Evolutionary conservation across 108 stramenopile genomes (phyloP).

Genomic region (Skeletonema potamos): DNA sequence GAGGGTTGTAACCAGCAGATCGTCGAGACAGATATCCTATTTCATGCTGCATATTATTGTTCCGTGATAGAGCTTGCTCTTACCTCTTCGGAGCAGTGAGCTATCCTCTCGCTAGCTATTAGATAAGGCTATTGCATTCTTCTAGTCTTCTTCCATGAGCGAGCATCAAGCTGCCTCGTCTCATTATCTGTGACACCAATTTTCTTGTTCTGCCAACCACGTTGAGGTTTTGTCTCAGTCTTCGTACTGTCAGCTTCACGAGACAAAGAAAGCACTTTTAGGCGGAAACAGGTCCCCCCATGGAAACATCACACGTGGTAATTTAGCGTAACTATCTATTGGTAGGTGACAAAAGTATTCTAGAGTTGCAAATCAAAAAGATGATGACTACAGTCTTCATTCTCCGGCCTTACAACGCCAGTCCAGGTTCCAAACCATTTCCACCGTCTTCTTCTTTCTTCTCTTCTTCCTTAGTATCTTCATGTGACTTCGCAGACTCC

Average conservation of each 20-base stretch:
- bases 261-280: neutral
- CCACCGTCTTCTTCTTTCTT: slow-evolving; percentile 36
- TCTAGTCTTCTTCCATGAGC: no score
- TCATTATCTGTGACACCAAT: neutral
- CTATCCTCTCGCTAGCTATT: no score
- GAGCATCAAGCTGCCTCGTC: no score
- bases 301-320: no score
- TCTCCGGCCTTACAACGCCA: slow-evolving; percentile 19
- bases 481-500: slow-evolving; percentile 27
- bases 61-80: no score
- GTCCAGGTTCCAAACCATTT: slow-evolving; percentile 37
- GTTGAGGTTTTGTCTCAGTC: neutral
- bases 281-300: no score
- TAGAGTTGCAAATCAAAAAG: neutral
- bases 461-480: slow-evolving; percentile 31
- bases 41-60: no score
- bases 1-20: neutral
- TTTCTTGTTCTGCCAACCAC: neutral
- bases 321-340: neutral
- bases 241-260: neutral
- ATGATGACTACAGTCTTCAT: neutral
- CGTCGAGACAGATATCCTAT: neutral
- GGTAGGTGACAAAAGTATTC: neutral
- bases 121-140: no score
- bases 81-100: no score